Evolutionary conservation across 2,329 filamentous ascomycete genomes (phyloP), one percentile per base, ranked within the genome.

Genomic region (Claviceps lovelessii): DNA sequence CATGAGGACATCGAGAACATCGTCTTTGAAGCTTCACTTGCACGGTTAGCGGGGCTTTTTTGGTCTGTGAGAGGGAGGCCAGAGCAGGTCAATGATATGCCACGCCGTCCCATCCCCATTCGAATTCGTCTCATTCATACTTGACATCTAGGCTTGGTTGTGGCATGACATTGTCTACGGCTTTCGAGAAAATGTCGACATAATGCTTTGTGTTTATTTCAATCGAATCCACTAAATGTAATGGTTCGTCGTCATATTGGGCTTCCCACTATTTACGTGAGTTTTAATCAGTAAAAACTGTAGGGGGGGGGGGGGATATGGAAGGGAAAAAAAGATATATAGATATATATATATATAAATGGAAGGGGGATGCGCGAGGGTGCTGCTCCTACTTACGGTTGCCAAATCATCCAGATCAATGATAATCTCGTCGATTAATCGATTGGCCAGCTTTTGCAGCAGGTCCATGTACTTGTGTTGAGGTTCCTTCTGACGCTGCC

Each of bases 1-100:
- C 86, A 96, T 94, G 64, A 98, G 85, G 35, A 98, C 88, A 70
- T 98, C 93, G 47, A 98, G 78, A 10, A 97, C 90, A 70, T 98
- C 93, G 65, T 96, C 90, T 70, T 97, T 97, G 78, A 95, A 97
- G 61, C 85, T 89, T 49, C 5, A 61, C 17, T 56, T 29, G n/a
- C 37, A 28, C n/a, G 11, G 11, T 42, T 46, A 29, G 47, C 42
- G 49, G 42, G 6, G 28, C 13, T 23, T 37, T 6, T n/a, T 4
- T 11, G n/a, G 19, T 13, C 9, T 45, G 29, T 17, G 45, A 31
- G 45, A 45, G 11, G 19, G 11, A 37, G 35, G 10, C 35, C 9
- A 13, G 19, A 23, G 42, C 42, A 46, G 45, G 45, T 46, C 11
- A 29, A 29, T 23, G 6, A 3, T 23, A 23, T 23, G 23, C 23